Evolutionary conservation across 1,284 basidiomycete species (phyloP).

Genomic region (Melampsora larici-populina): DNA sequence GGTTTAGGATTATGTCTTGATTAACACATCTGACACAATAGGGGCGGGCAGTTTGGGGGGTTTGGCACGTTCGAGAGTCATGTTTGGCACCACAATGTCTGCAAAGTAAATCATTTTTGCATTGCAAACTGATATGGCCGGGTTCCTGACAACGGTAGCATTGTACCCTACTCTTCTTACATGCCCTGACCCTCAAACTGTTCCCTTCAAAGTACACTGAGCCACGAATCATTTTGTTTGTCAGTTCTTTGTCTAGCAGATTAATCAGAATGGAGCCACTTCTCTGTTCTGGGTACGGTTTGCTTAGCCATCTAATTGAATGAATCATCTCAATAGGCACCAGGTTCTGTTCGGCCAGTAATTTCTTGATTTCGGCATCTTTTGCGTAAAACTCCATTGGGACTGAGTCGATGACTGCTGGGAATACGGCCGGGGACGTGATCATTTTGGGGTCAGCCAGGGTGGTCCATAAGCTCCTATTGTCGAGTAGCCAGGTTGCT

Average conservation of each 20-base stretch:
- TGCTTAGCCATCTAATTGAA: no score
- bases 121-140: background rate
- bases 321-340: background rate
- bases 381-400: background rate
- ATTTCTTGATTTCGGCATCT: background rate
- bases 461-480: background rate
- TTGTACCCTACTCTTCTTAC: background rate
- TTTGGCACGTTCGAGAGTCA: background rate
- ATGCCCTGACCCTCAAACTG: background rate
- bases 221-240: no score
- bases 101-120: no score
- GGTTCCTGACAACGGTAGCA: background rate
- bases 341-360: background rate
- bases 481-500: background rate
- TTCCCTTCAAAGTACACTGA: no score
- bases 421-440: background rate
- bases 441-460: background rate
- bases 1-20: background rate
- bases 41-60: background rate
- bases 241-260: no score
- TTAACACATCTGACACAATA: background rate
- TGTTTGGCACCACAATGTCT: background rate
- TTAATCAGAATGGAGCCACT: no score
- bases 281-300: no score
- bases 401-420: no score